Percentiles rank a stretch among this genome's conserved stretches.
Conservation (phyloP, 2,329 filamentous ascomycete species). For the Beauveria brongniartii region DNA sequence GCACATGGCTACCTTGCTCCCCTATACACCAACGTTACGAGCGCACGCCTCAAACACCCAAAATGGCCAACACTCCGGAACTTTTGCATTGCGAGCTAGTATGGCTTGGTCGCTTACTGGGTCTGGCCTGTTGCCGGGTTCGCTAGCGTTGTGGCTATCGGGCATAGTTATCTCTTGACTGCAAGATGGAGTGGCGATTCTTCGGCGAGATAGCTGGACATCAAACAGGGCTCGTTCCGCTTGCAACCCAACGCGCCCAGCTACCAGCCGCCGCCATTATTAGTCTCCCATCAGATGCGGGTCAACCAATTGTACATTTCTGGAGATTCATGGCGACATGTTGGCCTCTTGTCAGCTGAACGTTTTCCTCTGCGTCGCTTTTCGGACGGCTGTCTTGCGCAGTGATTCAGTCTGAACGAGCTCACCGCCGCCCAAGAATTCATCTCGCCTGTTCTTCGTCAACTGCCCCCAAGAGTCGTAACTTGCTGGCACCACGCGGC, state of each 20-base stretch:
- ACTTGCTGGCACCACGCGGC: background rate
- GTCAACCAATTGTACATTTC: conserved; percentile 2
- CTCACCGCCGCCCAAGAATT: background rate
- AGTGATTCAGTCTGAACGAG: no score
- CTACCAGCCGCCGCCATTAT: background rate
- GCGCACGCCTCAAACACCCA: background rate
- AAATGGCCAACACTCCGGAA: conserved; percentile 4
- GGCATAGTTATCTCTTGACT: background rate
- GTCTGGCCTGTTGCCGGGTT: background rate
- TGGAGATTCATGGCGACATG: conserved; percentile 7
- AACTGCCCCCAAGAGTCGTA: background rate
- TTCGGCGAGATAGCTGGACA: background rate
- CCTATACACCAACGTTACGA: background rate
- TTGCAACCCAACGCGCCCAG: background rate
- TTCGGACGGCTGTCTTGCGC: no score
- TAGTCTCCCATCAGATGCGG: background rate
- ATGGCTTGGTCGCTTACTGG: background rate
- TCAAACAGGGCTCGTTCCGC: no score
- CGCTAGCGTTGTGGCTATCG: background rate
- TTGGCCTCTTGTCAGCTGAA: background rate
- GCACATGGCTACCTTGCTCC: background rate
- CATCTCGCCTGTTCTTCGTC: background rate
- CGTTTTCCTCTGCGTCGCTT: no score
- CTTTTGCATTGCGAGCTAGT: conserved; percentile 1
- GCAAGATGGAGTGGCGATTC: background rate